These are phyloP conservation scores for Exophiala spinifera DNA, from an alignment of 2,329 filamentous ascomycete species.

Conservation along the genomic window DNA sequence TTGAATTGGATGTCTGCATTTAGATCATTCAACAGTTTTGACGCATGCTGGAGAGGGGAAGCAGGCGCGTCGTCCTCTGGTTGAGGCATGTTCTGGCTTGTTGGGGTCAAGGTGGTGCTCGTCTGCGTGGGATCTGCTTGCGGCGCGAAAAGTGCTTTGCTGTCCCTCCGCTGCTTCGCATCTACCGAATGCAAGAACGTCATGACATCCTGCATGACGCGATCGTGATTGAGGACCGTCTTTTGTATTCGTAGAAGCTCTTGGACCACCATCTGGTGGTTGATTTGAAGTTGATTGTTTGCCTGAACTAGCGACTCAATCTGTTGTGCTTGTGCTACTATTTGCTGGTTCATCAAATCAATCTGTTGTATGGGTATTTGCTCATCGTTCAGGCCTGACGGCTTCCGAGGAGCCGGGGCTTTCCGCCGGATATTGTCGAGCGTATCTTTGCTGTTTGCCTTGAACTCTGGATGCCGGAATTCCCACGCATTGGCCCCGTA, in stretches of 20 bases:
- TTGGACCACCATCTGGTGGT: constrained; percentile 63
- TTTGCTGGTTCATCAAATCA: constrained; percentile 80
- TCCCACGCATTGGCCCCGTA: constrained; percentile 88
- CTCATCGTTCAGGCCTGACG: constrained; percentile 64
- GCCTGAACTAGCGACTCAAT: constrained; percentile 82
- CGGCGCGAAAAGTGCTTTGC: constrained; percentile 44
- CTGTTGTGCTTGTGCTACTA: constrained; percentile 88
- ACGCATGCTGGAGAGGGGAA: constrained; percentile 65
- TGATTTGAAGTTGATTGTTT: constrained; percentile 71
- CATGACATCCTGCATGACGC: constrained; percentile 69
- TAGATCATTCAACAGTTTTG: constrained; percentile 63
- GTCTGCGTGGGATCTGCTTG: constrained; percentile 42
- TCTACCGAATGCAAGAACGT: constrained; percentile 64
- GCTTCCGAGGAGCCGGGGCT: constrained; percentile 84
- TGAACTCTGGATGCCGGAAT: constrained; percentile 96
- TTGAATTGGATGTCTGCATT: constrained; percentile 65
- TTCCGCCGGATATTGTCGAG: constrained; percentile 95
- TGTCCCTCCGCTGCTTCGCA: constrained; percentile 61
- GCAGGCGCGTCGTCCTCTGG: constrained; percentile 60
- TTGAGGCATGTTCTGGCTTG: constrained; percentile 41
- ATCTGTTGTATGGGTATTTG: constrained; percentile 82
- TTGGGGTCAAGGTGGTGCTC: constrained; percentile 43
- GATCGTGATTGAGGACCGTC: constrained; percentile 69
- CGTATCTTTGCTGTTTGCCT: constrained; percentile 91
- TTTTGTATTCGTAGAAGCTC: constrained; percentile 64